Percentiles rank a stretch among this genome's conserved stretches.
Evolutionary conservation across 345 rosid species (phyloP).

Genomic region (Litchi chinensis): DNA sequence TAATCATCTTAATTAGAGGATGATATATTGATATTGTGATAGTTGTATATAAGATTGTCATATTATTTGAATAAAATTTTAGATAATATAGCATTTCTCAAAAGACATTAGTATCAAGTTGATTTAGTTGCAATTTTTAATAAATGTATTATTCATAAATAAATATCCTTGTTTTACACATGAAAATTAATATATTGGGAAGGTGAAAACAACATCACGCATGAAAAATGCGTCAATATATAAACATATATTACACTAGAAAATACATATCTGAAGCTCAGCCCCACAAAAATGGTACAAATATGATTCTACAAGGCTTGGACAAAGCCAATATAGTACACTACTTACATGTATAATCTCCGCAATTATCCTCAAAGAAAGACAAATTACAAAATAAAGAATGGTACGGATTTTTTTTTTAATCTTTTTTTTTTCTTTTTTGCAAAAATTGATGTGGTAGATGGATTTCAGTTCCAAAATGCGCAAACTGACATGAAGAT

Average conservation of each 20-base stretch:
- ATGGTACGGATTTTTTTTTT: background rate
- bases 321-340: background rate
- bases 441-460: background rate
- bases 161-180: background rate
- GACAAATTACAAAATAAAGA: background rate
- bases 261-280: background rate
- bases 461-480: background rate
- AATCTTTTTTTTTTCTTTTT: background rate
- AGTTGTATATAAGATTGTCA: too few relatives aligned
- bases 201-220: background rate
- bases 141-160: background rate
- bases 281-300: background rate
- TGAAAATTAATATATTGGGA: background rate
- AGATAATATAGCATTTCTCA: too few relatives aligned
- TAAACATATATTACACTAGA: background rate
- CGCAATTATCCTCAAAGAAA: background rate
- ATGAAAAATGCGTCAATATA: background rate
- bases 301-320: background rate
- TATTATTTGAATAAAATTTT: too few relatives aligned
- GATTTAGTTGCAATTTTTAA: background rate
- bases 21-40: too few relatives aligned
- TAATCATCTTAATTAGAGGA: too few relatives aligned
- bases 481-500: slow-evolving; percentile 4
- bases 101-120: too few relatives aligned
- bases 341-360: background rate